Conservation (phyloP, 176 grass and related monocot species). For the Eragrostis nindensis region DNA sequence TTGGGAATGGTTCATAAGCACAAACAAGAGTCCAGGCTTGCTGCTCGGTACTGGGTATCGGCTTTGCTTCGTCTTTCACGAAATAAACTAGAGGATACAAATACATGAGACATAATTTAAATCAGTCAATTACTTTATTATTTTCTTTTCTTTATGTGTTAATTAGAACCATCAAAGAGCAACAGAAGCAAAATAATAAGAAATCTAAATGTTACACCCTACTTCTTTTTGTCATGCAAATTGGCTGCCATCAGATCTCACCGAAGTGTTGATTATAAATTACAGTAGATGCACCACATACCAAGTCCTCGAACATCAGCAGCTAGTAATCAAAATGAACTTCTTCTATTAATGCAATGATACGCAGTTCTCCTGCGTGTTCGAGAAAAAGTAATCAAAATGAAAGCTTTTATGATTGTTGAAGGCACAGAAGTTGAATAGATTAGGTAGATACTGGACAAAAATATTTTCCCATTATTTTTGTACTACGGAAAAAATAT, state of each 20-base stretch:
- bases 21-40: no score
- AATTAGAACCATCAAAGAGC: background rate
- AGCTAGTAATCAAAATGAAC: background rate
- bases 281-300: background rate
- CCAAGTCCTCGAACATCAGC: background rate
- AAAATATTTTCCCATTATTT: background rate
- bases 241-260: background rate
- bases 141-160: constrained; percentile 4
- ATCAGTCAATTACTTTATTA: background rate
- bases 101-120: background rate
- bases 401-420: background rate
- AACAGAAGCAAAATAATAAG: background rate
- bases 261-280: background rate
- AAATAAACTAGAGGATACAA: background rate
- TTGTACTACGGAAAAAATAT: background rate
- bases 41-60: no score
- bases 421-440: background rate
- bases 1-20: background rate
- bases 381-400: no score
- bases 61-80: no score
- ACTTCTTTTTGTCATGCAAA: constrained; percentile 1
- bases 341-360: no score
- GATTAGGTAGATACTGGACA: background rate
- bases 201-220: background rate
- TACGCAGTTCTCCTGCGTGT: no score